Conservation (phyloP, 495 filamentous ascomycete genomes). For the Penicillium alfredii region DNA sequence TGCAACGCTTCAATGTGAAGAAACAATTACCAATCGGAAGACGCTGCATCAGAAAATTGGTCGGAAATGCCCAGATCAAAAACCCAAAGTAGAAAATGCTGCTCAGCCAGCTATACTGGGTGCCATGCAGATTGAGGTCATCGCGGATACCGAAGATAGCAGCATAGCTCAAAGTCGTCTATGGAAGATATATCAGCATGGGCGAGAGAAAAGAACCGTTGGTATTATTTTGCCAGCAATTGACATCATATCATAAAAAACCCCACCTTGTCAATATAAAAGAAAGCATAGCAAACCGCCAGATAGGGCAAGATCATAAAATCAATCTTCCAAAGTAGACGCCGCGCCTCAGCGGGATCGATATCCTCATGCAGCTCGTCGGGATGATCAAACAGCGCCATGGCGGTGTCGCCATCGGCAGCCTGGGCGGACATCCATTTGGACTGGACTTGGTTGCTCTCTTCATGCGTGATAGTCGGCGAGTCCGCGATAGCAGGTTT, state of each 20-base stretch:
- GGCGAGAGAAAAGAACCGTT: no score
- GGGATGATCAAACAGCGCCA: slow-evolving; percentile 38
- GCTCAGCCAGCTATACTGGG: slow-evolving; percentile 46
- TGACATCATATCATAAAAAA: no score
- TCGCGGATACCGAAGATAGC: slow-evolving; percentile 54
- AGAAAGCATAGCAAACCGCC: slow-evolving; percentile 55
- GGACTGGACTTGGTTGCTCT: slow-evolving; percentile 16
- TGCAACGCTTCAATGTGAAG: not conserved
- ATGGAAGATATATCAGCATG: no score
- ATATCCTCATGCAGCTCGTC: slow-evolving; percentile 41
- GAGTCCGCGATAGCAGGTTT: slow-evolving; percentile 20
- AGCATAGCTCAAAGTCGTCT: slow-evolving; percentile 53
- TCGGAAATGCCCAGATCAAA: slow-evolving; percentile 44
- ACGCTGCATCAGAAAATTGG: slow-evolving; percentile 51
- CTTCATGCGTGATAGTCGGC: slow-evolving; percentile 22
- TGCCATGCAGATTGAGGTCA: slow-evolving; percentile 40
- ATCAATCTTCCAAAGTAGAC: slow-evolving; percentile 51
- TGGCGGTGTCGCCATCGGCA: slow-evolving; percentile 39
- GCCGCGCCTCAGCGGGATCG: slow-evolving; percentile 44
- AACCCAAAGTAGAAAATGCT: slow-evolving; percentile 49
- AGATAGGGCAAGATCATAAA: slow-evolving; percentile 46
- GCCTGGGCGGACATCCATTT: slow-evolving; percentile 26
- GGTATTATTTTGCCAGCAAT: no score
- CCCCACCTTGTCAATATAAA: slow-evolving; percentile 56
- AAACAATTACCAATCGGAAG: slow-evolving; percentile 45